A percentile compares a stretch with the other conserved stretches of the same genome.
Conservation (phyloP, 805 yeast species). For the Pichia phayaonensis region DNA sequence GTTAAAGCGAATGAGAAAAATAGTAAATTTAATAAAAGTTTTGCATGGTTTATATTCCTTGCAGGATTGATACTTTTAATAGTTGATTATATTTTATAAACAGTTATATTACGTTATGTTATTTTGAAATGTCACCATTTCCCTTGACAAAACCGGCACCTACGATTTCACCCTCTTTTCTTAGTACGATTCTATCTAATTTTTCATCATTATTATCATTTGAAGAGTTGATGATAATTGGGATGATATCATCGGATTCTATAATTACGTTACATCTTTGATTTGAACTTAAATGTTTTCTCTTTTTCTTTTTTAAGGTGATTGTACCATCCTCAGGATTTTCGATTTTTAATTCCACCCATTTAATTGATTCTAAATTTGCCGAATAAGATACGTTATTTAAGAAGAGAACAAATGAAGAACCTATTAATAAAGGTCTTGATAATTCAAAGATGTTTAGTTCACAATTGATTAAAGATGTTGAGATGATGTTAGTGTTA, state of each 20-base stretch:
- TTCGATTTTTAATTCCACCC: slow-evolving; percentile 18
- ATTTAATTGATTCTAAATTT: slow-evolving; percentile 42
- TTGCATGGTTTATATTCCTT: slow-evolving; percentile 46
- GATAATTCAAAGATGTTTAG: slow-evolving; percentile 57
- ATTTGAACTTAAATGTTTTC: slow-evolving; percentile 50
- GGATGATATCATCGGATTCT: slow-evolving; percentile 4
- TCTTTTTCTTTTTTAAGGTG: slow-evolving; percentile 35
- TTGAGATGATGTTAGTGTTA: slow-evolving; percentile 30
- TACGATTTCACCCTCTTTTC: slow-evolving; percentile 62
- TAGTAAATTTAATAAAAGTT: slow-evolving; percentile 49
- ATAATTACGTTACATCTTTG: slow-evolving; percentile 54
- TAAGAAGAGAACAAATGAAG: slow-evolving; percentile 69
- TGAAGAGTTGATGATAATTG: slow-evolving; percentile 1
- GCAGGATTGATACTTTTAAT: slow-evolving; percentile 51
- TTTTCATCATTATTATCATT: not conserved
- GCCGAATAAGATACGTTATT: slow-evolving; percentile 71
- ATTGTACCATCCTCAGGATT: slow-evolving; percentile 18
- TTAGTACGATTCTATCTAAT: slow-evolving; percentile 60
- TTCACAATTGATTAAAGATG: slow-evolving; percentile 45
- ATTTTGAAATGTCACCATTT: not conserved
- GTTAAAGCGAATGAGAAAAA: slow-evolving; percentile 61
- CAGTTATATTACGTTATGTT: no score
- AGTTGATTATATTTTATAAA: slow-evolving; percentile 38
- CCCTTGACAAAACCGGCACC: slow-evolving; percentile 37
- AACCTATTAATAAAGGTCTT: slow-evolving; percentile 72